Conservation (phyloP, 371 early-diverging fungal species). For the Paraphysoderma sedebokerense region DNA sequence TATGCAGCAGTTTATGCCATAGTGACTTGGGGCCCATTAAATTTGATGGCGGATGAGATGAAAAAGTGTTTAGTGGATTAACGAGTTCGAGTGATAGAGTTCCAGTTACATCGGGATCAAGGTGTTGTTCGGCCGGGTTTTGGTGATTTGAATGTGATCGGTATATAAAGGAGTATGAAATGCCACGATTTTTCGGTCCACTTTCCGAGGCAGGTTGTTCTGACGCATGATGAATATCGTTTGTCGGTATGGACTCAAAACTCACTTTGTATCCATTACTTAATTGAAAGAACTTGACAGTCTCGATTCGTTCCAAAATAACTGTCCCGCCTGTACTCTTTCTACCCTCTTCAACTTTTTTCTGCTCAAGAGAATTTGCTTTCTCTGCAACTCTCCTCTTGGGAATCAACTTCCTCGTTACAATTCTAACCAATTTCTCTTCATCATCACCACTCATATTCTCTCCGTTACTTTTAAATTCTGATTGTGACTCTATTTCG, state of each 20-base stretch:
- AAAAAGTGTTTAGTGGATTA: not conserved
- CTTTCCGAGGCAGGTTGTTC: too few species aligned
- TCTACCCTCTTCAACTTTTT: not conserved
- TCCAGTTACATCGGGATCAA: not conserved
- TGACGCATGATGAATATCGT: too few species aligned
- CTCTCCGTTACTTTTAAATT: too few species aligned
- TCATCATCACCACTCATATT: not conserved
- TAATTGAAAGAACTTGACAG: too few species aligned
- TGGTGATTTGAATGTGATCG: not conserved
- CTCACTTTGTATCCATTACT: too few species aligned
- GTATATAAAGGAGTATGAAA: not conserved
- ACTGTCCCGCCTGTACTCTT: too few species aligned
- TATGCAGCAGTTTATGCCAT: slow-evolving; percentile 27
- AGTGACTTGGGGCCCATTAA: not conserved
- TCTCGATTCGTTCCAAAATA: too few species aligned
- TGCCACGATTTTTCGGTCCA: too few species aligned
- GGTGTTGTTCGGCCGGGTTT: too few species aligned
- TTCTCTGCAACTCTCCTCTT: not conserved
- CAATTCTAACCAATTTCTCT: not conserved
- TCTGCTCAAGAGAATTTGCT: not conserved
- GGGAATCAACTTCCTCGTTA: not conserved
- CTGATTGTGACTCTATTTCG: too few species aligned
- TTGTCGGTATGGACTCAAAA: too few species aligned
- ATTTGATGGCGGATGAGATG: too few species aligned
- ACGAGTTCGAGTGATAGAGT: not conserved